Evolutionary conservation across 1,139 yeast genomes (phyloP).

Genomic region (Scheffersomyces parashehatae): DNA sequence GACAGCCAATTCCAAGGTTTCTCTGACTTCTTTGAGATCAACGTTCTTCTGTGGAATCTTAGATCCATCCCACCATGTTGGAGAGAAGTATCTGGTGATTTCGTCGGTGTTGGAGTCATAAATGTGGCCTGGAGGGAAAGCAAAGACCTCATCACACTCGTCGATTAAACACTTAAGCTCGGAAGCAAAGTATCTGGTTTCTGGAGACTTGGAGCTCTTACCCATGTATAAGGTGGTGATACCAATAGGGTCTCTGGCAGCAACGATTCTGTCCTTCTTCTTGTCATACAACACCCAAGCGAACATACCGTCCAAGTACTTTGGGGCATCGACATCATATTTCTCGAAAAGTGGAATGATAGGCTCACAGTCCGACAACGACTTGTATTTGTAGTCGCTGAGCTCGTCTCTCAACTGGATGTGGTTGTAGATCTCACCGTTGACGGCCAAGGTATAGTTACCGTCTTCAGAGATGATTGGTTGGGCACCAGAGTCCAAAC

Average conservation of each 20-base stretch:
- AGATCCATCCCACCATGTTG: constrained; percentile 89
- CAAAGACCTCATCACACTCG: constrained; percentile 87
- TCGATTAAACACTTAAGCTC: constrained; percentile 92
- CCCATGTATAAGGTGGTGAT: constrained; percentile 97
- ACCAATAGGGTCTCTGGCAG: constrained; percentile 98
- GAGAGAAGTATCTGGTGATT: constrained; percentile 83
- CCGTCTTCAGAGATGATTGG: constrained; percentile 86
- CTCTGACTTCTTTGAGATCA: constrained; percentile 72
- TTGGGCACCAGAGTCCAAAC: constrained; percentile 96
- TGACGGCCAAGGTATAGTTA: constrained; percentile 75
- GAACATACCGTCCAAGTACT: constrained; percentile 95
- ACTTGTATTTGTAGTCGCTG: constrained; percentile 71
- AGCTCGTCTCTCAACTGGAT: constrained; percentile 79
- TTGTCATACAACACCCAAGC: constrained; percentile 92
- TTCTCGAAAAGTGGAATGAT: constrained; percentile 89
- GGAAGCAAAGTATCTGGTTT: constrained; percentile 84
- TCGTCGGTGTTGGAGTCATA: constrained; percentile 89
- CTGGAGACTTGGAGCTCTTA: constrained; percentile 65
- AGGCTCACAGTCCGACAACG: constrained; percentile 95
- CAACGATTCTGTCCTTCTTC: constrained; percentile 79
- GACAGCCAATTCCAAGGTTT: constrained; percentile 86
- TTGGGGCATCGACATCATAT: constrained; percentile 88
- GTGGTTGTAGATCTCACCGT: constrained; percentile 98
- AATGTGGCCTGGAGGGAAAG: constrained; percentile 98
- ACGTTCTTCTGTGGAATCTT: constrained; percentile 74